Conservation (phyloP, 345 rosid genomes). For the Kernera saxatilis region DNA sequence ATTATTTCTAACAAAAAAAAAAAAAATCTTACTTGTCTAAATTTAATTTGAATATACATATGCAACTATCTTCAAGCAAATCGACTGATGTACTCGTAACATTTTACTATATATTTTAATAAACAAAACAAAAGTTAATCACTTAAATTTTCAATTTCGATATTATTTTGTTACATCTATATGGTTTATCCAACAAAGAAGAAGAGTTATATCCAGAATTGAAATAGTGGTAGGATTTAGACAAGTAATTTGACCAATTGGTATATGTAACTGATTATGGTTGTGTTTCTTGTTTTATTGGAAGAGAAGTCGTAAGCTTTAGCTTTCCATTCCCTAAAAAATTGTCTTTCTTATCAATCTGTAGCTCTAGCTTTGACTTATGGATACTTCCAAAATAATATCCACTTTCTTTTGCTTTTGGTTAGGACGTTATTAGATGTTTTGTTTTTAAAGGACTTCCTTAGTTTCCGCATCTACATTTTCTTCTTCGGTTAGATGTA, state of each 20-base stretch:
- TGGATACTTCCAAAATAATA: constrained; percentile 14
- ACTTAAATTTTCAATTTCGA: background rate
- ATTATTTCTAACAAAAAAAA: no score
- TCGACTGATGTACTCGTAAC: no score
- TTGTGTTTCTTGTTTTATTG: background rate
- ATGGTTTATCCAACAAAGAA: background rate
- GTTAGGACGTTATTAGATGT: background rate
- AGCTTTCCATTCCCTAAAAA: background rate
- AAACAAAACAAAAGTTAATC: no score
- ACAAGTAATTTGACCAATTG: background rate
- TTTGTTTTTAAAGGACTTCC: background rate
- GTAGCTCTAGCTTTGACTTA: constrained; percentile 4
- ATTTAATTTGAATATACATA: no score
- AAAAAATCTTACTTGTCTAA: no score
- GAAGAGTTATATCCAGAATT: background rate
- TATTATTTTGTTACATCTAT: background rate
- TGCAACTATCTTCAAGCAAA: no score
- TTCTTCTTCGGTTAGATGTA: background rate
- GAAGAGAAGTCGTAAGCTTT: background rate
- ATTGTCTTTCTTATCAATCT: background rate
- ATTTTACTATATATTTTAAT: no score
- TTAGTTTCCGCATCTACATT: background rate
- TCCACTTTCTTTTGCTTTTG: background rate
- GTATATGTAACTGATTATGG: constrained; percentile 8
- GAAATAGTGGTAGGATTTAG: background rate